These are phyloP conservation scores for Coriaria nepalensis DNA, from an alignment of 306 rosid species.

Conservation along the genomic window DNA sequence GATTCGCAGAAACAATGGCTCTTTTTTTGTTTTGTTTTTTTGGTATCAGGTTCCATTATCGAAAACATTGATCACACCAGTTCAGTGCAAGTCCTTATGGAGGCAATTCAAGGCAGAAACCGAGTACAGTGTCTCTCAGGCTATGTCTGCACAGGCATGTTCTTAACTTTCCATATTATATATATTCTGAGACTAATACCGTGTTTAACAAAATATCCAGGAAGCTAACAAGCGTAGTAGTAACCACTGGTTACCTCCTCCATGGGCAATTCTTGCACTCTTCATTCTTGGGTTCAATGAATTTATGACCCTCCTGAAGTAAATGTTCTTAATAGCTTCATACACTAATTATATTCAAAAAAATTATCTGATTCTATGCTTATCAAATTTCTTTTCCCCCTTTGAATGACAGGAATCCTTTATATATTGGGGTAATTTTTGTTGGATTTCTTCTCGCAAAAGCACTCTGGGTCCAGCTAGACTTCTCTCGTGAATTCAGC, in stretches of 20 bases:
- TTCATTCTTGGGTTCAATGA: conserved; percentile 73
- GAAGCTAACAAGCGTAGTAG: conserved; percentile 69
- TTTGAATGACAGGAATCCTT: conserved; percentile 54
- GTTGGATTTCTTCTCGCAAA: conserved; percentile 44
- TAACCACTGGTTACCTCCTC: conserved; percentile 88
- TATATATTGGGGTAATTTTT: conserved; percentile 47
- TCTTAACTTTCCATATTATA: conserved; percentile 1
- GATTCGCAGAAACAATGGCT: conserved; percentile 9
- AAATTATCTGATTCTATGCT: background rate
- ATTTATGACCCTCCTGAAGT: conserved; percentile 68
- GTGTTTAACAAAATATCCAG: too few relatives aligned
- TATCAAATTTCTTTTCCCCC: too few relatives aligned
- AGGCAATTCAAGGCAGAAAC: conserved; percentile 77
- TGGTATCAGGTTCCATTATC: conserved; percentile 42
- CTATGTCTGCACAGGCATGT: conserved; percentile 74
- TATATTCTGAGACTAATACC: too few relatives aligned
- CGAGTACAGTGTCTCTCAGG: conserved; percentile 65
- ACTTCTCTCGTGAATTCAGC: conserved; percentile 45
- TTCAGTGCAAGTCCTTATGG: conserved; percentile 86
- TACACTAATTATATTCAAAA: conserved; percentile 5
- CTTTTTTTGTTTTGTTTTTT: background rate
- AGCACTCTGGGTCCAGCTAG: conserved; percentile 84
- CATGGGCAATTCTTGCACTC: conserved; percentile 79
- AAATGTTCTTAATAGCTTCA: too few relatives aligned
- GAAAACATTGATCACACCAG: conserved; percentile 60